Conservation (phyloP, 2,329 filamentous ascomycete species). For the Purpureocillium takamizusanense region DNA sequence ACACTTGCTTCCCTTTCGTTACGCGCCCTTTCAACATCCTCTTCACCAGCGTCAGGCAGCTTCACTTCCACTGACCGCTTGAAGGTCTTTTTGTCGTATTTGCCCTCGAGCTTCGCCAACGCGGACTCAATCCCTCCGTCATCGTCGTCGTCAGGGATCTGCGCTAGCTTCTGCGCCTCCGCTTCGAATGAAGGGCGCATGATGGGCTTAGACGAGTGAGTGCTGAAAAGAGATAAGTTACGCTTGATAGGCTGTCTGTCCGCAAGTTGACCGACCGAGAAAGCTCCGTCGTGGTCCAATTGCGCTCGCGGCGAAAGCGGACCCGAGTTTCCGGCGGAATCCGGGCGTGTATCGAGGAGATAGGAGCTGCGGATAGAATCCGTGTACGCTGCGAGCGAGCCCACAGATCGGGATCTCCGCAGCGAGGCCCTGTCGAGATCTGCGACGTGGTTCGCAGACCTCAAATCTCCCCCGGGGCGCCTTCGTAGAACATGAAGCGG, state of each 20-base stretch:
- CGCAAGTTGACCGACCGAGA: conserved; percentile 51
- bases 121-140: conserved; percentile 92
- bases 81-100: conserved; percentile 50
- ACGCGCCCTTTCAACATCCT: background rate
- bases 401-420: conserved; percentile 47
- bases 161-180: conserved; percentile 77
- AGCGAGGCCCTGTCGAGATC: conserved; percentile 44
- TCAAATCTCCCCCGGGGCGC: conserved; percentile 66
- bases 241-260: conserved; percentile 35
- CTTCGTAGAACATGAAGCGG: conserved; percentile 59
- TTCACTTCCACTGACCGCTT: conserved; percentile 21
- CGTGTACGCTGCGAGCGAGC: conserved; percentile 50
- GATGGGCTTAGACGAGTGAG: conserved; percentile 51
- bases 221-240: conserved; percentile 48
- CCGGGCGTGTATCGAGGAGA: conserved; percentile 30
- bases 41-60: background rate
- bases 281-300: conserved; percentile 31
- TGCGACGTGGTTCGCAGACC: conserved; percentile 56
- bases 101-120: conserved; percentile 84
- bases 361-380: conserved; percentile 53
- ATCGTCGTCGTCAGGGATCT: conserved; percentile 72
- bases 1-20: background rate
- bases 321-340: conserved; percentile 15
- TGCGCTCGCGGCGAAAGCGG: conserved; percentile 9
- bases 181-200: conserved; percentile 76